Evolutionary conservation across 331 rosid species (phyloP).

Genomic region (Rhamnella rubrinervis): DNA sequence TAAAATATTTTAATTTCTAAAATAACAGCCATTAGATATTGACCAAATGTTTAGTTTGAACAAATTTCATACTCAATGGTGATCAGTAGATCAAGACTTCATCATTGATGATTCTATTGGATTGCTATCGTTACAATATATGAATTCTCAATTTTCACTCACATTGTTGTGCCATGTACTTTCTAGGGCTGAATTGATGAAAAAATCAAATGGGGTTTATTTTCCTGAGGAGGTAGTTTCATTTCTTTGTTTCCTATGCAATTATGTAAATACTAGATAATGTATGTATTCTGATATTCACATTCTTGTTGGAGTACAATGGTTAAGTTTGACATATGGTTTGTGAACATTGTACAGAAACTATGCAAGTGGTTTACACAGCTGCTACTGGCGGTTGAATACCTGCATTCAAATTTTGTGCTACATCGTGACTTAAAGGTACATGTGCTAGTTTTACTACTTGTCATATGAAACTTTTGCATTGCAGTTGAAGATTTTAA

Average conservation of each 20-base stretch:
- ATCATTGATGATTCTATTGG: neutral
- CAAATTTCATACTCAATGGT: no score
- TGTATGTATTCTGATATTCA: neutral
- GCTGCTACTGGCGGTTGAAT: conserved; percentile 89
- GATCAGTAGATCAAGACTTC: no score
- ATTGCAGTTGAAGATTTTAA: conserved; percentile 9
- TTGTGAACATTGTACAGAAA: conserved; percentile 59
- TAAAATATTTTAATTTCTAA: no score
- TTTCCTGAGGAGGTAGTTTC: conserved; percentile 89
- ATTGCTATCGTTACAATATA: conserved; percentile 11
- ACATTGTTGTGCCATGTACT: conserved; percentile 1
- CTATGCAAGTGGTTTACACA: conserved; percentile 99
- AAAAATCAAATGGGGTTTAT: conserved; percentile 75
- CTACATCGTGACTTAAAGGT: conserved; percentile 97
- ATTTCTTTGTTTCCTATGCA: neutral
- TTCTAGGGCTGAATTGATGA: conserved; percentile 92
- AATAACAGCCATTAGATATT: no score
- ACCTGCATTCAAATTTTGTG: conserved; percentile 83
- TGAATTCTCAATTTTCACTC: conserved; percentile 12
- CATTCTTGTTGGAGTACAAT: conserved; percentile 11
- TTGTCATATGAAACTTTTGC: neutral
- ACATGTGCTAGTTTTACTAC: conserved; percentile 21
- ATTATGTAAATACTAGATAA: neutral
- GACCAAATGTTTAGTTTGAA: no score
- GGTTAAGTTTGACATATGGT: conserved; percentile 27